These are phyloP conservation scores for Lipomyces lipofer DNA, from an alignment of 805 yeast genomes.

Conservation along the genomic window DNA sequence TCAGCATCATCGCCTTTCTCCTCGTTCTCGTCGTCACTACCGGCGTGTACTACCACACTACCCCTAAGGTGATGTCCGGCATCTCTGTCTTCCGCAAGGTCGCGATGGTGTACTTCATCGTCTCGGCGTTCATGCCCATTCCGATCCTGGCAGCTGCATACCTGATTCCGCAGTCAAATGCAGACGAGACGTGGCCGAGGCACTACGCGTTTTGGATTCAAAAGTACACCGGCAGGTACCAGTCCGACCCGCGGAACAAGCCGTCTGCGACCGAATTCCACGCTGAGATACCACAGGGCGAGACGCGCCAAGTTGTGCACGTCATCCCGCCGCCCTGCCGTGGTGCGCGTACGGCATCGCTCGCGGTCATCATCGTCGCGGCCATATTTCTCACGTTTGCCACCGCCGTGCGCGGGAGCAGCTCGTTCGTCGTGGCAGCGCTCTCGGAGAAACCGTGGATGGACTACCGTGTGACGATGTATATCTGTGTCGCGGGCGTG, in stretches of 20 bases:
- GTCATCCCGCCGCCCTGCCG: not conserved
- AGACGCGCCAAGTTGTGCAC: not conserved
- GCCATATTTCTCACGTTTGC: not conserved
- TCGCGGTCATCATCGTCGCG: not conserved
- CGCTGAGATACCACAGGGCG: not conserved
- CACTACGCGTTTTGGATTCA: slow-evolving; percentile 1
- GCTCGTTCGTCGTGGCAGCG: not conserved
- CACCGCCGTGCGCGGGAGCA: not conserved
- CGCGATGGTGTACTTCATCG: not conserved
- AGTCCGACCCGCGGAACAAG: not conserved
- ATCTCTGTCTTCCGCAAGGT: not conserved
- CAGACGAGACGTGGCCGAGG: not conserved
- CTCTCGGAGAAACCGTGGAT: not conserved
- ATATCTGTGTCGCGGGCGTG: not conserved
- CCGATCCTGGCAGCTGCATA: not conserved
- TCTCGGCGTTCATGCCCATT: not conserved
- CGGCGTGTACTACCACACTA: not conserved
- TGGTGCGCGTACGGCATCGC: not conserved
- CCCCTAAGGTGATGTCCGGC: not conserved
- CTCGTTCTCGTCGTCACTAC: not conserved
- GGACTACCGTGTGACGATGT: slow-evolving; percentile 3
- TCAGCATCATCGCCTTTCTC: not conserved
- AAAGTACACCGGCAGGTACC: not conserved
- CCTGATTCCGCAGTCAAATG: not conserved
- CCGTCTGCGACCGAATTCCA: not conserved